phyloP scores from a whole-genome alignment of 192 early-diverging fungal species.

The Phlyctochytrium arcticum region DNA sequence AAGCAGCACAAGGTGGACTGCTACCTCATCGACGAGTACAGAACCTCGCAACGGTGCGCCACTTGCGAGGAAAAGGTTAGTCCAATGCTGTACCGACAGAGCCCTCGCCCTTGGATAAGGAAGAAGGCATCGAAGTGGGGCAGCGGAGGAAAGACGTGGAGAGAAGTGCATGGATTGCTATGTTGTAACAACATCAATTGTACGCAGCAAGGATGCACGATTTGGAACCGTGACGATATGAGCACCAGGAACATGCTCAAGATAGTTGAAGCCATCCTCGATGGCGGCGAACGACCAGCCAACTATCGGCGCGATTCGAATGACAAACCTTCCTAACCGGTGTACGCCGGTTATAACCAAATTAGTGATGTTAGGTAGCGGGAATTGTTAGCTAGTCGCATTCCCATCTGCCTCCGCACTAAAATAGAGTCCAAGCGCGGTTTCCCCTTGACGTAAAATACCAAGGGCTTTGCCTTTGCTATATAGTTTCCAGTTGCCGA shows the following conservation, averaged over 20 bases:
- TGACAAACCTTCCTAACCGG: background rate
- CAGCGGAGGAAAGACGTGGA: background rate
- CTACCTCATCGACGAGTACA: constrained; percentile 12
- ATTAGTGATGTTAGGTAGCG: too few species aligned
- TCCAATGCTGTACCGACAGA: too few species aligned
- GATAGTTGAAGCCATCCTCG: background rate
- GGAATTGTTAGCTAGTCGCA: too few species aligned
- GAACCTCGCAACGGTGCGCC: constrained; percentile 13
- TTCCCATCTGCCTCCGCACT: too few species aligned
- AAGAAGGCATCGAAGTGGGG: too few species aligned
- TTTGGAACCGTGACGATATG: constrained; percentile 17
- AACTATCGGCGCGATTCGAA: background rate
- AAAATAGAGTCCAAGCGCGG: too few species aligned
- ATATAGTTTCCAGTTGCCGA: too few species aligned
- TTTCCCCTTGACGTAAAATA: too few species aligned
- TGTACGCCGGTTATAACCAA: background rate
- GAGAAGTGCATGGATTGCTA: constrained; percentile 21
- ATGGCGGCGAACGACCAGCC: background rate
- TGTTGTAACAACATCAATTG: constrained; percentile 11
- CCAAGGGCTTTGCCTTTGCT: too few species aligned
- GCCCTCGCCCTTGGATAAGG: constrained; percentile 6
- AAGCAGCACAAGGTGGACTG: constrained; percentile 5
- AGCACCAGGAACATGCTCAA: constrained; percentile 19
- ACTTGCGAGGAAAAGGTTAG: background rate
- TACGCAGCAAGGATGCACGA: background rate